phyloP scores from a whole-genome alignment of 768 basidiomycete genomes.

The Scleroderma bovista region DNA sequence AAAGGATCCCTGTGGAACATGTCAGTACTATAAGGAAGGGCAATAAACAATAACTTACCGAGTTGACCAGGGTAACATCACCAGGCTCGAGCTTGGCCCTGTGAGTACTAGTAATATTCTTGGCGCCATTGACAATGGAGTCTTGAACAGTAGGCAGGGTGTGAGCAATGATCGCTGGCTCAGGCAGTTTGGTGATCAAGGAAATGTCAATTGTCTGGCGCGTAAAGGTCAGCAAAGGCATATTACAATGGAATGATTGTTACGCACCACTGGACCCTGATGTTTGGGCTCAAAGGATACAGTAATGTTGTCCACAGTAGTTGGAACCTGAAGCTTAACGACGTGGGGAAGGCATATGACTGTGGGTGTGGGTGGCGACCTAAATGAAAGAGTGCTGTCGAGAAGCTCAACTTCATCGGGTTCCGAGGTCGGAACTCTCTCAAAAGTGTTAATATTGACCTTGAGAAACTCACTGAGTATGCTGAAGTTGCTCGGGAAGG shows the following conservation, averaged over 20 bases:
- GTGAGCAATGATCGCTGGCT: not conserved
- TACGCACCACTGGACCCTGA: not conserved
- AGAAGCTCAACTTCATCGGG: too few species aligned
- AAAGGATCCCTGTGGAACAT: not conserved
- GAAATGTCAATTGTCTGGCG: not conserved
- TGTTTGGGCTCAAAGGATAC: not conserved
- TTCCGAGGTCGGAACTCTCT: not conserved
- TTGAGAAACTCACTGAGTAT: not conserved
- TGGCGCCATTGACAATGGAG: not conserved
- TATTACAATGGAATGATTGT: not conserved
- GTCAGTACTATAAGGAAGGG: too few species aligned
- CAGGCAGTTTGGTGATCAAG: not conserved
- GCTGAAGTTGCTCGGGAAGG: not conserved
- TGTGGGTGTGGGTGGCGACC: too few species aligned
- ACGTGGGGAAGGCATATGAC: not conserved
- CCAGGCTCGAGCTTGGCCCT: not conserved
- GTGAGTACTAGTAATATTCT: not conserved
- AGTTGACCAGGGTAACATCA: not conserved
- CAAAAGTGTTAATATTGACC: not conserved
- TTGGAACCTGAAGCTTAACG: not conserved
- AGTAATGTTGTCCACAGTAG: not conserved
- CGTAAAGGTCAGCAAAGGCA: not conserved
- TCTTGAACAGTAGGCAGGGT: not conserved
- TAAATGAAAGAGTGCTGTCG: too few species aligned
- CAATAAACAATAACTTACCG: too few species aligned